A percentile compares a stretch with the other conserved stretches of the same genome.
Evolutionary conservation across 257 asterid species (phyloP).

Genomic region (Ilex aquifolium): DNA sequence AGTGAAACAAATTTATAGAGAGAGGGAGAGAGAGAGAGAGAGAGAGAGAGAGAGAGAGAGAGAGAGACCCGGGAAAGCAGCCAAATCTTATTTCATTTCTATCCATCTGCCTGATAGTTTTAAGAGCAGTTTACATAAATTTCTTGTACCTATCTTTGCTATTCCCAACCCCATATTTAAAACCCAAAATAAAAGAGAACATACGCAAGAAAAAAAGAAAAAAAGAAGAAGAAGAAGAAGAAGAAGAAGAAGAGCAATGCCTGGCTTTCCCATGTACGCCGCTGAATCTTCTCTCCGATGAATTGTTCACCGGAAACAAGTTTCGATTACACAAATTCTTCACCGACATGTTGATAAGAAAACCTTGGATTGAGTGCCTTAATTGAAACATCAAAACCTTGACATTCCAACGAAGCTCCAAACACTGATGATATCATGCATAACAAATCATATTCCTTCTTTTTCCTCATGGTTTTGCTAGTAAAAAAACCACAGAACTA

Average conservation of each 20-base stretch:
- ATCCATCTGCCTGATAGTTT: not conserved
- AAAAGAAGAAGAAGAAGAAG: not conserved
- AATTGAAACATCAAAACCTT: not conserved
- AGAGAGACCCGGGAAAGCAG: not conserved
- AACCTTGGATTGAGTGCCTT: not conserved
- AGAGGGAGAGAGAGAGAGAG: too few species aligned
- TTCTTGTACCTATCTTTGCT: not conserved
- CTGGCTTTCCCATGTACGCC: constrained; percentile 7
- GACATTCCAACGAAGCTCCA: not conserved
- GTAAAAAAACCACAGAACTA: not conserved
- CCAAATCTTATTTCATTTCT: not conserved
- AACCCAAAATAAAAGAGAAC: not conserved
- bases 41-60: too few species aligned
- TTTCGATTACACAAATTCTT: not conserved
- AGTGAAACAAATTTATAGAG: too few species aligned
- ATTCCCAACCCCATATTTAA: not conserved
- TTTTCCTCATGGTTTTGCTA: not conserved
- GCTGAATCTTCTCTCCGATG: not conserved
- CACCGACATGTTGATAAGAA: not conserved
- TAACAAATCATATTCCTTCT: not conserved
- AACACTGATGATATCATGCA: not conserved
- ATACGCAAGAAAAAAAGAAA: not conserved
- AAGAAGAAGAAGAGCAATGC: not conserved
- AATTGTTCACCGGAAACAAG: not conserved
- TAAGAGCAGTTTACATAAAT: not conserved